Conservation (phyloP, 257 asterid species). For the Solanum chiquidenum region DNA sequence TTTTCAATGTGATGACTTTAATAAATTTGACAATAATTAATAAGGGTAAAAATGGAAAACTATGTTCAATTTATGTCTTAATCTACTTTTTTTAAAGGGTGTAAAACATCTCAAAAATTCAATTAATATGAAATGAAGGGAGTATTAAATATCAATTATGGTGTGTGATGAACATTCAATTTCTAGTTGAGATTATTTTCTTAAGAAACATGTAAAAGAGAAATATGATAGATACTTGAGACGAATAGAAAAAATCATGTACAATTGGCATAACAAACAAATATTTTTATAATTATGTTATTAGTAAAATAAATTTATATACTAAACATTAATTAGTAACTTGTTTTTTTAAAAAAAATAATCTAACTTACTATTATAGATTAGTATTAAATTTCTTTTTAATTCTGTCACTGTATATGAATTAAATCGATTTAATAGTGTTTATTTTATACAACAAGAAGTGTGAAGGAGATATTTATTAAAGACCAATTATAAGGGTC, state of each 20-base stretch:
- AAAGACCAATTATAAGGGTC: slow-evolving; percentile 22
- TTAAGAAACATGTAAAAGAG: not conserved
- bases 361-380: not conserved
- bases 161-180: too few species aligned
- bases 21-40: too few species aligned
- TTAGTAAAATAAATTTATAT: not conserved
- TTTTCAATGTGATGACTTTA: too few species aligned
- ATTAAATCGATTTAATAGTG: not conserved
- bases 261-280: not conserved
- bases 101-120: too few species aligned
- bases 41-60: too few species aligned
- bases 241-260: not conserved
- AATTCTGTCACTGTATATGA: not conserved
- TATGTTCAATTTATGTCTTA: too few species aligned
- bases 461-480: not conserved
- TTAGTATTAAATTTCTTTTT: too few species aligned
- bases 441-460: not conserved
- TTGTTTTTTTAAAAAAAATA: not conserved
- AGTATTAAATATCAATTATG: not conserved
- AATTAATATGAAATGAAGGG: too few species aligned
- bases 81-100: too few species aligned
- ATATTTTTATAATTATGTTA: not conserved
- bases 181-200: not conserved
- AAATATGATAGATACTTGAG: not conserved
- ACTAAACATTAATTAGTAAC: not conserved